Conservation (phyloP, 306 rosid species). For the Vigna reflexopilosa region DNA sequence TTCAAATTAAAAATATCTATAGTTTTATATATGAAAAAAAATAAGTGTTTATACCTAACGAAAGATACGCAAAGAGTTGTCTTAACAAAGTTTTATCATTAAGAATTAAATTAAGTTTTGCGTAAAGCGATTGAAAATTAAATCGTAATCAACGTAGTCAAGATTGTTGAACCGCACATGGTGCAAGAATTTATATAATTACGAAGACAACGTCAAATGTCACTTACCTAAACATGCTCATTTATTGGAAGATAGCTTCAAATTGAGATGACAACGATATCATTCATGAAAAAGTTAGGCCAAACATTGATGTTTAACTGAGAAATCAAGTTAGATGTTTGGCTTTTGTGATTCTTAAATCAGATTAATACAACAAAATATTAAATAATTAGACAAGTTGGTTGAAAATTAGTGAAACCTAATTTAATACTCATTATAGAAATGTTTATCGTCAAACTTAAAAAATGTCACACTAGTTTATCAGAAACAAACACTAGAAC, state of each 20-base stretch:
- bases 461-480: too few relatives aligned
- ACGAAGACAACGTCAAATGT: constrained; percentile 23
- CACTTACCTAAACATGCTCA: not conserved
- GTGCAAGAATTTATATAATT: not conserved
- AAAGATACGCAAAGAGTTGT: too few relatives aligned
- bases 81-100: not conserved
- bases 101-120: not conserved
- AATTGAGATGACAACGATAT: too few relatives aligned
- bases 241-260: not conserved
- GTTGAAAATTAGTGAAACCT: too few relatives aligned
- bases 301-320: not conserved
- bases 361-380: too few relatives aligned
- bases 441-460: too few relatives aligned
- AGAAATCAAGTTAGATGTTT: not conserved
- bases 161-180: not conserved
- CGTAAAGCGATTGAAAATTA: not conserved
- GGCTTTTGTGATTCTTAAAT: too few relatives aligned
- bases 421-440: too few relatives aligned
- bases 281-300: not conserved
- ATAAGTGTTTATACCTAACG: too few relatives aligned
- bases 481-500: too few relatives aligned
- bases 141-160: not conserved
- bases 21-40: not conserved
- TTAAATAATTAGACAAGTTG: too few relatives aligned
- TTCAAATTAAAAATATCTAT: not conserved